Evolutionary conservation across 768 basidiomycete species (phyloP).

Genomic region (Phylloporus sp.): DNA sequence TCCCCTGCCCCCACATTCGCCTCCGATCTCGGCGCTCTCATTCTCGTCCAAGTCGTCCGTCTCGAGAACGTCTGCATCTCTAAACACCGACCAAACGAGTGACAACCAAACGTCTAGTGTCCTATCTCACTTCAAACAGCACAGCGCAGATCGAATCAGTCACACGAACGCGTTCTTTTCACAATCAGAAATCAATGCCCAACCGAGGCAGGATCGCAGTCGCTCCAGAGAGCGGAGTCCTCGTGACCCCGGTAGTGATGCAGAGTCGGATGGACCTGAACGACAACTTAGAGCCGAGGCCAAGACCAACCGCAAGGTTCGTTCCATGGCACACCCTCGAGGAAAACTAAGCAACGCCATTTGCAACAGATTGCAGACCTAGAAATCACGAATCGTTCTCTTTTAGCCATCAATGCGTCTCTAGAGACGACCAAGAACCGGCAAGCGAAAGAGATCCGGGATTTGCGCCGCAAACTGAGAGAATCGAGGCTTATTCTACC

Average conservation of each 20-base stretch:
- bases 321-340: constrained; percentile 4
- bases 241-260: constrained; percentile 31
- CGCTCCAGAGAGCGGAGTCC: constrained; percentile 19
- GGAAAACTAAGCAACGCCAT: constrained; percentile 3
- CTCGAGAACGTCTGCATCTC: constrained; percentile 49
- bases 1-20: constrained; percentile 67
- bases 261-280: constrained; percentile 36
- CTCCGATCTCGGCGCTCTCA: constrained; percentile 66
- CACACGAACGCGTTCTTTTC: constrained; percentile 8
- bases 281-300: constrained; percentile 65
- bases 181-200: constrained; percentile 12
- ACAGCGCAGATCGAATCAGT: constrained; percentile 26
- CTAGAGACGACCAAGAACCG: constrained; percentile 76
- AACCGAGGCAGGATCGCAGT: constrained; percentile 15
- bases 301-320: constrained; percentile 84
- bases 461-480: constrained; percentile 75
- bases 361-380: constrained; percentile 82
- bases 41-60: constrained; percentile 75
- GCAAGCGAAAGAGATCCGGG: constrained; percentile 82
- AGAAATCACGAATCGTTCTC: constrained; percentile 84
- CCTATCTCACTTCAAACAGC: constrained; percentile 40
- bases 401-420: constrained; percentile 79
- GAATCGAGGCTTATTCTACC: constrained; percentile 79
- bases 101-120: constrained; percentile 39
- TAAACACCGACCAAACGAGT: constrained; percentile 35